phyloP scores from a whole-genome alignment of 257 asterid genomes.

The Nicotiana otophora region DNA sequence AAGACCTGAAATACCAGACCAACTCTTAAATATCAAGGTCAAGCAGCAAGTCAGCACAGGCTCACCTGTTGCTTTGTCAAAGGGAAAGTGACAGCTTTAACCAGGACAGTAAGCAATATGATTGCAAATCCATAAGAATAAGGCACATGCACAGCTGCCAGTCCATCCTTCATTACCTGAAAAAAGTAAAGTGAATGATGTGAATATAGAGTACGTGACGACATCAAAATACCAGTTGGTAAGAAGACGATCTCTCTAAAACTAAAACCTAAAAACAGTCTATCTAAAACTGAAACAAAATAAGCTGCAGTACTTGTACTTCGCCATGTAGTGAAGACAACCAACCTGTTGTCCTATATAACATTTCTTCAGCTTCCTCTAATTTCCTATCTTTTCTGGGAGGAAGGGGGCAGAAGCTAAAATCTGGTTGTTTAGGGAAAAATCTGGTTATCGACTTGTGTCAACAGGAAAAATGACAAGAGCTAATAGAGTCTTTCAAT shows the following conservation, averaged over 20 bases:
- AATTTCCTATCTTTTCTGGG: not conserved
- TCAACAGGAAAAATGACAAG: not conserved
- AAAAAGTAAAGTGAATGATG: slow-evolving; percentile 21
- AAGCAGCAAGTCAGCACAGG: slow-evolving; percentile 15
- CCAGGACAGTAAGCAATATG: slow-evolving; percentile 84
- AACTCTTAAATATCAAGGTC: slow-evolving; percentile 1
- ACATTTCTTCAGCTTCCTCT: not conserved
- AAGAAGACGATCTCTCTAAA: not conserved
- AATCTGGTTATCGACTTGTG: not conserved
- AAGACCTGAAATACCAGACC: not conserved
- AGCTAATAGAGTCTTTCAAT: not conserved
- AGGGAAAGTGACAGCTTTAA: slow-evolving; percentile 83
- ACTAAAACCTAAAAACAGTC: not conserved
- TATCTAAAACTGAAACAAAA: not conserved
- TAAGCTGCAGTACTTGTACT: not conserved
- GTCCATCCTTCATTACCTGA: slow-evolving; percentile 91
- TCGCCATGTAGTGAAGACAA: not conserved
- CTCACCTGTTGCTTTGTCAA: slow-evolving; percentile 97
- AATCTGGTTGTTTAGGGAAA: not conserved
- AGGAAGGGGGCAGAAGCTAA: not conserved
- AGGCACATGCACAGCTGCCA: slow-evolving; percentile 85
- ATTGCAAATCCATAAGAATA: slow-evolving; percentile 96
- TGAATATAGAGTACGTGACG: not conserved
- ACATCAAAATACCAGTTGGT: not conserved
- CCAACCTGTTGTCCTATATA: not conserved